phyloP scores from a whole-genome alignment of 306 rosid species.

The Castanospermum australe region DNA sequence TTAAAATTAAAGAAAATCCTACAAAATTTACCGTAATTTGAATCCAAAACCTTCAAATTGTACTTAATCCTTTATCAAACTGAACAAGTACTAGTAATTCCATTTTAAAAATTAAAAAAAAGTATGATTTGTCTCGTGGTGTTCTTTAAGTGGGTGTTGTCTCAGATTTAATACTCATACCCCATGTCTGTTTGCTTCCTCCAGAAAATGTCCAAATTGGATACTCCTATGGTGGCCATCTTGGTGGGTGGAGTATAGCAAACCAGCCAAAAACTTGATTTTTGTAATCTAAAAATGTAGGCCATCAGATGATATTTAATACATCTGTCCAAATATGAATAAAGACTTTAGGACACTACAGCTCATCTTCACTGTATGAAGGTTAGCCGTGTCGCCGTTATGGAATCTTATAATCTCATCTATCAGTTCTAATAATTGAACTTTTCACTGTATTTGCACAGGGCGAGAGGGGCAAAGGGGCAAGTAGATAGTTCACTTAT shows the following conservation, averaged over 20 bases:
- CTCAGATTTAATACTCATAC: background rate
- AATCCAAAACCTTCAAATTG: background rate
- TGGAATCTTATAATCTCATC: conserved; percentile 6
- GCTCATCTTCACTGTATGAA: conserved; percentile 22
- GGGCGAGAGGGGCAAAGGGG: background rate
- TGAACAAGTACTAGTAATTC: background rate
- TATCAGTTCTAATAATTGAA: conserved; percentile 16
- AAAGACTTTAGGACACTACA: background rate
- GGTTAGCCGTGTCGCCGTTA: conserved; percentile 14
- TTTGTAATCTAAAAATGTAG: background rate
- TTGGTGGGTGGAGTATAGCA: background rate
- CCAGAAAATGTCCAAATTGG: background rate
- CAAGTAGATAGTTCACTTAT: background rate
- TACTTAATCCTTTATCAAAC: too few relatives aligned
- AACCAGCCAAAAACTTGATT: background rate
- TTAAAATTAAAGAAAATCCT: background rate
- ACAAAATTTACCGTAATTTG: background rate
- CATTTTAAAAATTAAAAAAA: background rate
- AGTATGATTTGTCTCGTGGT: background rate
- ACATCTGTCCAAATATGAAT: background rate
- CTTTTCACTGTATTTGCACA: background rate
- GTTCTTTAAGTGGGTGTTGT: background rate
- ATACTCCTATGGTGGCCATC: background rate
- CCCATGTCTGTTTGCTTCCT: conserved; percentile 1
- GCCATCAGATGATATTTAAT: background rate